A percentile compares a stretch with the other conserved stretches of the same genome.
phyloP scores from a whole-genome alignment of 2,329 filamentous ascomycete species.

The Cladosporium sp. region DNA sequence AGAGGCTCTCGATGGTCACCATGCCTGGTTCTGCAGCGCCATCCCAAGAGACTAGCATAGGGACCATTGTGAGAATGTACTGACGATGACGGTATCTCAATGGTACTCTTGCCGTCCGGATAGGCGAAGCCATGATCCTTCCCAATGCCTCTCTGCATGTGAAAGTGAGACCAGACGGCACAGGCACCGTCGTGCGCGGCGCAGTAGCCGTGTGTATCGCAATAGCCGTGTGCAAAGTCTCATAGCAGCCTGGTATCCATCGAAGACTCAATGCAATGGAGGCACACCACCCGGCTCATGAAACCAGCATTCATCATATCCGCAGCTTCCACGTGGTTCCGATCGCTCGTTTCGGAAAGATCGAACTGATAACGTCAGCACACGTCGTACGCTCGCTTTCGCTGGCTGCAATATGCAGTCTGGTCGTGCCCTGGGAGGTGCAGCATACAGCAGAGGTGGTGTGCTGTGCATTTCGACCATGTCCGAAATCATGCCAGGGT shows the following conservation, averaged over 20 bases:
- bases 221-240: too few relatives aligned
- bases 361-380: neutral
- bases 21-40: neutral
- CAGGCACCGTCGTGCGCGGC: too few relatives aligned
- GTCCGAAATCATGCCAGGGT: neutral
- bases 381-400: neutral
- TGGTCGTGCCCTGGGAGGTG: too few relatives aligned
- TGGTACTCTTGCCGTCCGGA: neutral
- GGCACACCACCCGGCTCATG: neutral
- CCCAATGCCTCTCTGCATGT: neutral
- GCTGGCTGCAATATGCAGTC: neutral
- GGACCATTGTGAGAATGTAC: neutral
- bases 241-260: too few relatives aligned
- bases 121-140: neutral
- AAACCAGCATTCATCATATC: neutral
- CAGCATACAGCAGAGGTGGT: neutral
- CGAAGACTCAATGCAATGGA: neutral
- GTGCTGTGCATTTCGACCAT: neutral
- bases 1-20: neutral
- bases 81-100: neutral
- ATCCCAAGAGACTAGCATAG: neutral
- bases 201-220: too few relatives aligned
- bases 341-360: neutral
- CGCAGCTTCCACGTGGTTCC: constrained; percentile 2
- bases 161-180: too few relatives aligned